Conservation (phyloP, 129 eudicot species). For the Helichrysum umbraculigerum region DNA sequence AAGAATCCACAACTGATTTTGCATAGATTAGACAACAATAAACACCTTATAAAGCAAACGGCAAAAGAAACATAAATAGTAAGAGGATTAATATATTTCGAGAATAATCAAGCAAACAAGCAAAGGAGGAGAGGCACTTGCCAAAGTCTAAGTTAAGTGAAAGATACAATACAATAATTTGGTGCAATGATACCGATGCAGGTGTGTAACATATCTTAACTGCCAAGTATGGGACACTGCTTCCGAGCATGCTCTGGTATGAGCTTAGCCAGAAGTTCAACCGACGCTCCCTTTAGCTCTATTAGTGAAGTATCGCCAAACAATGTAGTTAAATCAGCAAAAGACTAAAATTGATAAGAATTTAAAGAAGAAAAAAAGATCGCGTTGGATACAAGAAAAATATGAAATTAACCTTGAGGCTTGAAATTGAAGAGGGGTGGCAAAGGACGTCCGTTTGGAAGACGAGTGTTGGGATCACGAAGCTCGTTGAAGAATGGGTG, state of each 20-base stretch:
- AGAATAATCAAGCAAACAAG: constrained; percentile 21
- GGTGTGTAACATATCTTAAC: constrained; percentile 26
- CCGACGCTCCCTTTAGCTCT: constrained; percentile 64
- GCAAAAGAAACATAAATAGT: neutral
- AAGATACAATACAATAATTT: neutral
- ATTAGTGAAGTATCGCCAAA: neutral
- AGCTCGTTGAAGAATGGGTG: constrained; percentile 57
- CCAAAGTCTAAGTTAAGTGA: constrained; percentile 20
- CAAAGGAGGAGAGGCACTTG: constrained; percentile 11
- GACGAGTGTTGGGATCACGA: constrained; percentile 58
- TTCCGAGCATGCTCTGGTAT: constrained; percentile 73
- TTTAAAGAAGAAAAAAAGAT: neutral
- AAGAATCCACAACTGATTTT: neutral
- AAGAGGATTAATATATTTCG: neutral
- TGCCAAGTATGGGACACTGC: constrained; percentile 53
- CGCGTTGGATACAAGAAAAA: neutral
- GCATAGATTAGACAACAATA: neutral
- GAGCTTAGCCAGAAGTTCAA: constrained; percentile 50
- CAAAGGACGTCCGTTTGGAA: constrained; percentile 59
- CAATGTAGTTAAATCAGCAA: neutral
- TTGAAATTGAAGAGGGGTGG: constrained; percentile 66
- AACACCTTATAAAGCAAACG: neutral
- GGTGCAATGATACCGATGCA: constrained; percentile 17
- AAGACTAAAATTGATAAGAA: neutral
- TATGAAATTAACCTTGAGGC: constrained; percentile 40